Base-by-base conservation (phyloP, 2,329 filamentous ascomycete species). In the Apiospora malaysiana region DNA sequence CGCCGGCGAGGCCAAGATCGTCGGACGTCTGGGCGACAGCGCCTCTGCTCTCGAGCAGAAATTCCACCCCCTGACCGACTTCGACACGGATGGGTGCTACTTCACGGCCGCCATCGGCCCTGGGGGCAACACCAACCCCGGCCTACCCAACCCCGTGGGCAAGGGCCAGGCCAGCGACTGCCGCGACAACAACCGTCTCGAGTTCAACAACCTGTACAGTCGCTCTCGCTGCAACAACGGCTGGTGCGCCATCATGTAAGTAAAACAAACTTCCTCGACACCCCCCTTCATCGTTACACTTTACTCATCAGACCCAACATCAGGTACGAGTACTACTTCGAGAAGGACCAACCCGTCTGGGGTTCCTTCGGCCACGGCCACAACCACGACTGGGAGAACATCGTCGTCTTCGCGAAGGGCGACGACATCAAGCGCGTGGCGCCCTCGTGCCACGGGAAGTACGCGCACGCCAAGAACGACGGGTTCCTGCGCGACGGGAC, bases 101-200 rank as follows among this genome's bases (percentile, higher is more conserved):
- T 83, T 85, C 73, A 84, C 84, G 1, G 83, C 85, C n/a, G 85
- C 84, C 51, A 82, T 86, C 47, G 78, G 79, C 71, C 76, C 75
- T 0, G 70, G 77, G 10, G 83, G 84, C 37, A 78, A 78, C 45
- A 77, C 80, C 43, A 73, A 69, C 40, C 56, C 75, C 16, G 78
- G 78, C n/a, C 76, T 80, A 10, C 75, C 70, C 9, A 59, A 68
- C 27, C 25, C 37, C 8, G 10, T 47, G 21, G 59, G 40, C 23
- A 69, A 69, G 42, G 37, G 63, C 42, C 32, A 42, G 23, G 63
- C 42, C 16, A 45, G 75, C 37, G 73, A 77, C 16, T 81, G 79
- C 51, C 79, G 79, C 32, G 76, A 79, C n/a, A 70, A 73, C 12
- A 74, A 59, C 14, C 78, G 79, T 67, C 75, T 81, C 9, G 74